These are phyloP conservation scores for Penicillium sp. DNA, from an alignment of 2,329 filamentous ascomycete species.

Conservation along the genomic window DNA sequence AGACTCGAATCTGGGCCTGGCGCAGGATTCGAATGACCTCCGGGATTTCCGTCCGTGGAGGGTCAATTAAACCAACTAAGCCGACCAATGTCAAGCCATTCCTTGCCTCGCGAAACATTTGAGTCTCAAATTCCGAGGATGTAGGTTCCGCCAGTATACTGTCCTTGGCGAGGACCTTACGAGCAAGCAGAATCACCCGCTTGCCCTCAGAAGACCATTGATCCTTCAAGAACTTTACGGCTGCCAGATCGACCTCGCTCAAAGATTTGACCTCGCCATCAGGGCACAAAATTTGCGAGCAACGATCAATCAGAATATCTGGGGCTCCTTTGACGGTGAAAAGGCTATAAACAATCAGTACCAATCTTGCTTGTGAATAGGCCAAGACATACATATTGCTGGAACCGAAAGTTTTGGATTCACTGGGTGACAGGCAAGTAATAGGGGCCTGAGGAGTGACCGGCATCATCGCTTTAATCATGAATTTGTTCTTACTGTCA, in stretches of 20 bases:
- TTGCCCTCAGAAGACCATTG: constrained; percentile 68
- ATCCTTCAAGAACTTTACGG: constrained; percentile 63
- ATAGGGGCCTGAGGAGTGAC: constrained; percentile 9
- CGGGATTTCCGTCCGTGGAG: constrained; percentile 60
- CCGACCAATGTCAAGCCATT: constrained; percentile 54
- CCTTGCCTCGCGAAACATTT: constrained; percentile 55
- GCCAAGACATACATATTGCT: background rate
- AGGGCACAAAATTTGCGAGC: constrained; percentile 56
- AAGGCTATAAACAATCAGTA: constrained; percentile 39
- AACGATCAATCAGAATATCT: constrained; percentile 67
- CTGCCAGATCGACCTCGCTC: constrained; percentile 43
- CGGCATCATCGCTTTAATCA: constrained; percentile 62
- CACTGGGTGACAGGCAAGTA: background rate
- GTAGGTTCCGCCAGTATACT: constrained; percentile 43
- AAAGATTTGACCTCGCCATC: constrained; percentile 57
- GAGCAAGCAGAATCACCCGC: constrained; percentile 65
- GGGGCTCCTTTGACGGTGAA: constrained; percentile 79
- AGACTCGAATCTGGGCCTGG: constrained; percentile 69
- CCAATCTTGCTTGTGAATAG: no score
- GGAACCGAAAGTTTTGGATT: background rate
- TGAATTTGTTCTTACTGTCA: constrained; percentile 83
- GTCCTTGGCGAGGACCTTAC: constrained; percentile 53
- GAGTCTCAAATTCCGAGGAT: constrained; percentile 56
- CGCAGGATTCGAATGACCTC: constrained; percentile 62
- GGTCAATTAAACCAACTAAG: constrained; percentile 60